Conservation (phyloP, 1,284 basidiomycete species). For the Macrocystidia cucumis region DNA sequence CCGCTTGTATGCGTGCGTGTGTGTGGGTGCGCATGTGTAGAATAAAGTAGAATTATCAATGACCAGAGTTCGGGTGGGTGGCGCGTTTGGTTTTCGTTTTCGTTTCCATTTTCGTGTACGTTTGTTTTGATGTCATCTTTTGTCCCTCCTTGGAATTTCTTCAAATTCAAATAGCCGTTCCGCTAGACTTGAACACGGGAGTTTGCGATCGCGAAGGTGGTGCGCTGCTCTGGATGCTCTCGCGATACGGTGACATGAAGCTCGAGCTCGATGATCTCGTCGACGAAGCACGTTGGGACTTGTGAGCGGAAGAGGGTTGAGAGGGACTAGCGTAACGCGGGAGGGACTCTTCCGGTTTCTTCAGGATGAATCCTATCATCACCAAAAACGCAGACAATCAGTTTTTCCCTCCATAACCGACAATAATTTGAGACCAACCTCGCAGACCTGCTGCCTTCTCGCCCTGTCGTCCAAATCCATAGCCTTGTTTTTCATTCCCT, state of each 20-base stretch:
- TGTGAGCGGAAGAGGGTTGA: constrained; percentile 4
- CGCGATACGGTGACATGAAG: constrained; percentile 18
- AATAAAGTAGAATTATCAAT: no score
- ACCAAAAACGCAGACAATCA: constrained; percentile 13
- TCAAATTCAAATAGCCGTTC: constrained; percentile 15
- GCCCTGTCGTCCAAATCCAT: constrained; percentile 72
- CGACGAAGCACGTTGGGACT: constrained; percentile 12
- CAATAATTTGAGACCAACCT: constrained; percentile 25
- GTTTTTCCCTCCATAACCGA: background rate
- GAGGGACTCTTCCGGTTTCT: constrained; percentile 49
- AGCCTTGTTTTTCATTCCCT: constrained; percentile 32
- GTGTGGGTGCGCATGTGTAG: no score
- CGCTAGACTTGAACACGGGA: constrained; percentile 20
- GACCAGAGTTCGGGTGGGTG: no score
- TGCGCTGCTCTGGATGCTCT: constrained; percentile 8
- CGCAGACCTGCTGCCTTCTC: constrained; percentile 63
- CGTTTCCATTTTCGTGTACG: no score
- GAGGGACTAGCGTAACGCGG: constrained; percentile 37
- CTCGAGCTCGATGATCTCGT: constrained; percentile 18
- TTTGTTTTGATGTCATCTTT: no score
- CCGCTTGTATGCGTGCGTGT: no score
- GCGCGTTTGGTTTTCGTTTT: no score
- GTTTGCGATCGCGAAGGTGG: constrained; percentile 2
- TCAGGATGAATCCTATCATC: constrained; percentile 37
- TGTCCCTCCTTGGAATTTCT: no score